A percentile compares a stretch with the other conserved stretches of the same genome.
Conservation (phyloP, 805 yeast species). For the Huiozyma sinensis region DNA sequence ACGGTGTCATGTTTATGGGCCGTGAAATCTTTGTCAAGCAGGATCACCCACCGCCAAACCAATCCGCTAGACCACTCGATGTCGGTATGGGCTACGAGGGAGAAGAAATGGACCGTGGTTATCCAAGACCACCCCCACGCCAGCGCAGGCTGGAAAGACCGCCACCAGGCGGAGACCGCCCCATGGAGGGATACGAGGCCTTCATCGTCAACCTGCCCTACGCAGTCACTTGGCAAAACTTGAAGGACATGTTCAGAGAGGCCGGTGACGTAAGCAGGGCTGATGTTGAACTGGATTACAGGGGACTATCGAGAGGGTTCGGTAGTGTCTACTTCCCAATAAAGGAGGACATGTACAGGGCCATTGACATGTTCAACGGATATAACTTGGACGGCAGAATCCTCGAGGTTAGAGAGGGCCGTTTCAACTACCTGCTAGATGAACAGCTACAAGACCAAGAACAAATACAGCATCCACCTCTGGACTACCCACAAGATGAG, state of each 20-base stretch:
- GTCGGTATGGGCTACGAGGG: not conserved
- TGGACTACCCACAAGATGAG: not conserved
- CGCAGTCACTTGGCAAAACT: conserved; percentile 67
- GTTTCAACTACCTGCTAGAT: conserved; percentile 4
- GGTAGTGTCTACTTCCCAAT: conserved; percentile 72
- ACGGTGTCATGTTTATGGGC: conserved; percentile 56
- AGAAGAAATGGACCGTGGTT: not conserved
- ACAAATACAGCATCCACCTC: not conserved
- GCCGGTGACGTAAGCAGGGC: conserved; percentile 74
- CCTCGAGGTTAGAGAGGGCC: conserved; percentile 16
- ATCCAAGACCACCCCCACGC: not conserved
- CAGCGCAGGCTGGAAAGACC: conserved; percentile 6
- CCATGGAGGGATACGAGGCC: conserved; percentile 37
- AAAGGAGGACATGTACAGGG: conserved; percentile 56
- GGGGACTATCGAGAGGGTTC: conserved; percentile 66
- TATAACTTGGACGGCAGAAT: conserved; percentile 35
- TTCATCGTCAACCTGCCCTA: conserved; percentile 80
- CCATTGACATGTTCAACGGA: conserved; percentile 62
- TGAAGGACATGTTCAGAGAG: conserved; percentile 72
- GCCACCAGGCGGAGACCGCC: not conserved
- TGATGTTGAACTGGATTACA: conserved; percentile 54
- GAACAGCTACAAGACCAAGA: conserved; percentile 1
- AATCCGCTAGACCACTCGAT: conserved; percentile 37
- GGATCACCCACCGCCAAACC: conserved; percentile 78
- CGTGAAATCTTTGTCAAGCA: conserved; percentile 82